Evolutionary conservation across 257 asterid genomes (phyloP).

Genomic region (Solanum virginianum): DNA sequence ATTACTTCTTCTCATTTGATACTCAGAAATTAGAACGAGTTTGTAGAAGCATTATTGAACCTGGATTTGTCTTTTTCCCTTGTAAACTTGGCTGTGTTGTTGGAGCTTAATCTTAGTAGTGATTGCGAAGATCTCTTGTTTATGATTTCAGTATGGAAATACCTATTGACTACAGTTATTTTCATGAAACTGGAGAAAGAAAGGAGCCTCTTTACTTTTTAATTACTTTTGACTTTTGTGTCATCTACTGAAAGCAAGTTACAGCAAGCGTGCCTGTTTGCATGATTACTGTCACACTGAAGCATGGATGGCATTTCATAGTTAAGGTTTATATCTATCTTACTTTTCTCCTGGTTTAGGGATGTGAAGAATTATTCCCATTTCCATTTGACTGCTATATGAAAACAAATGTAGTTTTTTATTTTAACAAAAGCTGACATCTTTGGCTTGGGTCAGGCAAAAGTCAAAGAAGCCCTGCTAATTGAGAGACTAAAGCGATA

Average conservation of each 20-base stretch:
- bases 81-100: background rate
- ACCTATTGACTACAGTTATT: background rate
- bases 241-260: background rate
- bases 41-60: background rate
- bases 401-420: background rate
- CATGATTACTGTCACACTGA: background rate
- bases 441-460: slow-evolving; percentile 39
- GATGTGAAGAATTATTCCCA: background rate
- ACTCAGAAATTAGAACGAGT: background rate
- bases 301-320: background rate
- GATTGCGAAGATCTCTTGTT: background rate
- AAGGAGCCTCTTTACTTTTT: background rate
- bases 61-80: background rate
- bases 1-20: background rate
- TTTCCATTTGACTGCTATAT: background rate
- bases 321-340: background rate
- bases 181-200: background rate
- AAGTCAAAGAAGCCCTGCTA: slow-evolving; percentile 59
- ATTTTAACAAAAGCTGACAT: background rate
- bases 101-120: background rate
- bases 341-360: background rate
- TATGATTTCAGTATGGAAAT: background rate
- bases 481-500: slow-evolving; percentile 73
- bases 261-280: background rate
- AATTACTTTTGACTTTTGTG: background rate